These are phyloP conservation scores for Rhizopogon salebrosus DNA, from an alignment of 768 basidiomycete genomes.

Conservation along the genomic window DNA sequence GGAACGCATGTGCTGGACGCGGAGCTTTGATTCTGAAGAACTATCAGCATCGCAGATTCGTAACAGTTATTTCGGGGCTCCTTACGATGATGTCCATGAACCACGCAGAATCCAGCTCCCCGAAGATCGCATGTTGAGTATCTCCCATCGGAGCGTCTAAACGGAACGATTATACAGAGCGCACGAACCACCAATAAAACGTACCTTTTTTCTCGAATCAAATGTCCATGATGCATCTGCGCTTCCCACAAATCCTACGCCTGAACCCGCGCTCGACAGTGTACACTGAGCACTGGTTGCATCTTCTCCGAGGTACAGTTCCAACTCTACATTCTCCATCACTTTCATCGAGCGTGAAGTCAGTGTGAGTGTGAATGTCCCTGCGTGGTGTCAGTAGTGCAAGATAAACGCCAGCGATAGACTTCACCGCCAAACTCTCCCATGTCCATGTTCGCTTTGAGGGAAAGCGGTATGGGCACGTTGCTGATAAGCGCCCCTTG, in stretches of 20 bases:
- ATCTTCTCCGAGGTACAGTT: constrained; percentile 71
- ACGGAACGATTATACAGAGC: not conserved
- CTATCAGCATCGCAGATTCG: constrained; percentile 14
- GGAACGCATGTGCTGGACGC: constrained; percentile 72
- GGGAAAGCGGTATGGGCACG: constrained; percentile 45
- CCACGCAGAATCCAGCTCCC: constrained; percentile 72
- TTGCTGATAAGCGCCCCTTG: constrained; percentile 32
- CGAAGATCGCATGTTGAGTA: constrained; percentile 60
- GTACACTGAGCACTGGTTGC: constrained; percentile 72
- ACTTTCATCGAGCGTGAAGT: constrained; percentile 60
- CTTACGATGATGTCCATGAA: constrained; percentile 66
- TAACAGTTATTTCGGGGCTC: constrained; percentile 4
- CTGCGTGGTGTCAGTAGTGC: constrained; percentile 24
- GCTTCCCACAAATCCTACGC: constrained; percentile 32
- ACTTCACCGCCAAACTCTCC: constrained; percentile 27
- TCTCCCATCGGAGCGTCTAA: constrained; percentile 79
- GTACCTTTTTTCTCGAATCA: constrained; percentile 62
- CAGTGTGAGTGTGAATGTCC: constrained; percentile 55
- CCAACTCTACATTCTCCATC: constrained; percentile 68
- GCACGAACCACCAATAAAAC: not conserved
- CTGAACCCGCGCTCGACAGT: constrained; percentile 51
- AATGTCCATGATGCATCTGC: constrained; percentile 74
- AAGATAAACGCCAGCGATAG: not conserved
- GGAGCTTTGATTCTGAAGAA: constrained; percentile 34
- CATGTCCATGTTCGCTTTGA: constrained; percentile 38